phyloP scores from a whole-genome alignment of 2,329 filamentous ascomycete genomes.

The Mariannaea sp. region DNA sequence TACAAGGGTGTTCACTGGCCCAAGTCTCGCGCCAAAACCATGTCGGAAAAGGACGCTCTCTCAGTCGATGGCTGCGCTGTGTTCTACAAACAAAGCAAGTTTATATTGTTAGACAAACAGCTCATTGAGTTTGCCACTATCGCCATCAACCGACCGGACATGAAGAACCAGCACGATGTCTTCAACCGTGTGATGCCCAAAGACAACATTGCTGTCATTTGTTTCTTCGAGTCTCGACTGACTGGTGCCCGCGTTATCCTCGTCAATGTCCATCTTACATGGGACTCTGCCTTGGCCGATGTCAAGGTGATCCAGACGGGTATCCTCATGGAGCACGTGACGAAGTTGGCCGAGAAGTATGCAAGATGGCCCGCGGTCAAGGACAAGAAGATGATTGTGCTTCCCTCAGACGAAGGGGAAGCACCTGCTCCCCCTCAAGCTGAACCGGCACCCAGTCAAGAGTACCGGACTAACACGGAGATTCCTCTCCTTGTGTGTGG shows the following conservation, averaged over 20 bases:
- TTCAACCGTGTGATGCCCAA: conserved; percentile 99
- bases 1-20: conserved; percentile 96
- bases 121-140: conserved; percentile 89
- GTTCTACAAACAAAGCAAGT: conserved; percentile 96
- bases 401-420: conserved; percentile 52
- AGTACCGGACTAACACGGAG: conserved; percentile 83
- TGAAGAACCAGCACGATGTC: conserved; percentile 96
- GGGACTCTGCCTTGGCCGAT: conserved; percentile 88
- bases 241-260: conserved; percentile 93
- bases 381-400: conserved; percentile 71
- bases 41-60: conserved; percentile 86
- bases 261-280: conserved; percentile 92
- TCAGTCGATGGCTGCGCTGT: conserved; percentile 95
- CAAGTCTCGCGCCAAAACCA: conserved; percentile 86
- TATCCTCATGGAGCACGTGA: conserved; percentile 90
- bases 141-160: conserved; percentile 92
- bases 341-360: conserved; percentile 84
- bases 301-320: conserved; percentile 97
- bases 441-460: conserved; percentile 78
- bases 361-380: conserved; percentile 77
- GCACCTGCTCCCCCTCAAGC: conserved; percentile 52
- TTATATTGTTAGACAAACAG: conserved; percentile 90
- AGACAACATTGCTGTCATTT: conserved; percentile 92
- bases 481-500: conserved; percentile 92
- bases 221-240: conserved; percentile 88